A percentile compares a stretch with the other conserved stretches of the same genome.
phyloP scores from a whole-genome alignment of 1,139 yeast genomes.

The Suhomyces bokatorum region DNA sequence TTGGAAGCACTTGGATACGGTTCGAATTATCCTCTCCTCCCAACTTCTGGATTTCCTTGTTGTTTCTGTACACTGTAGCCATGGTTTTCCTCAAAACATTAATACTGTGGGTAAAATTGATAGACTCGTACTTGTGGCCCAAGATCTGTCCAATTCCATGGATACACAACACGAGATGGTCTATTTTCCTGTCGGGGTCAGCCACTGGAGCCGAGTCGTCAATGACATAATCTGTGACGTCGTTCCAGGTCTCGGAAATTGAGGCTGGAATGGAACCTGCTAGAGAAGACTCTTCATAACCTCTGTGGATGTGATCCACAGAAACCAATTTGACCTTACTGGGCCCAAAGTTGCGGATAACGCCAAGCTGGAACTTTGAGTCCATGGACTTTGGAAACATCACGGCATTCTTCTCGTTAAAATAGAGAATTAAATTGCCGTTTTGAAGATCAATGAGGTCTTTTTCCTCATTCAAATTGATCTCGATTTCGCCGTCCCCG shows the following conservation, averaged over 20 bases:
- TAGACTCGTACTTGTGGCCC: slow-evolving; percentile 75
- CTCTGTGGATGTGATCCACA: slow-evolving; percentile 41
- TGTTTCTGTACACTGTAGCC: slow-evolving; percentile 54
- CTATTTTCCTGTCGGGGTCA: slow-evolving; percentile 51
- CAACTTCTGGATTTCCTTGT: slow-evolving; percentile 41
- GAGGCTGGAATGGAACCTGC: slow-evolving; percentile 42
- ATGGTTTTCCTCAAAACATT: slow-evolving; percentile 67
- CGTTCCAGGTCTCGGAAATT: slow-evolving; percentile 46
- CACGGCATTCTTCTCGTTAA: slow-evolving; percentile 36
- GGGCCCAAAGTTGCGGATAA: slow-evolving; percentile 41
- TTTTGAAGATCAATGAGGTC: slow-evolving; percentile 35
- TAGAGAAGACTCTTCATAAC: slow-evolving; percentile 34
- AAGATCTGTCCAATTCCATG: slow-evolving; percentile 95
- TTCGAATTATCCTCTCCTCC: slow-evolving; percentile 45
- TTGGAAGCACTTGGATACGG: slow-evolving; percentile 73
- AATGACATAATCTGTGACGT: slow-evolving; percentile 22
- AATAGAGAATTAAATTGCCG: slow-evolving; percentile 35
- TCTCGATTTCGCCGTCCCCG: slow-evolving; percentile 13
- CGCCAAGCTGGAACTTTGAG: slow-evolving; percentile 37
- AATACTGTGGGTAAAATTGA: slow-evolving; percentile 85
- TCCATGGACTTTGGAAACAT: slow-evolving; percentile 39
- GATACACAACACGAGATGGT: slow-evolving; percentile 79
- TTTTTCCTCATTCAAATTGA: slow-evolving; percentile 23
- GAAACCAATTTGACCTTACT: slow-evolving; percentile 33
- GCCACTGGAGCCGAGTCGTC: slow-evolving; percentile 2